Evolutionary conservation across 148 eudicot species (phyloP).

Genomic region (Camellia granthamiana): DNA sequence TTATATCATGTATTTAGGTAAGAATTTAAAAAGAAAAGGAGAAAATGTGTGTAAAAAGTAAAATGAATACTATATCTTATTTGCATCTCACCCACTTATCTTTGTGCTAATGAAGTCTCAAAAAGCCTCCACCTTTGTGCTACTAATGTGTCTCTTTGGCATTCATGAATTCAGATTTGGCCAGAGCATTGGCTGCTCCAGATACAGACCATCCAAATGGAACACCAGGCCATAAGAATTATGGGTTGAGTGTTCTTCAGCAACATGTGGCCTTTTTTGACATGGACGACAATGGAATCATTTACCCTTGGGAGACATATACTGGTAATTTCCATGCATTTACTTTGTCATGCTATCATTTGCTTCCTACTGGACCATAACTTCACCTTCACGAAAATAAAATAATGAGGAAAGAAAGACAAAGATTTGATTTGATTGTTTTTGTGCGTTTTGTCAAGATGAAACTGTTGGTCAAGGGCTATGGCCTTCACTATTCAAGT

Average conservation of each 20-base stretch:
- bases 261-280: slow-evolving; percentile 77
- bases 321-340: slow-evolving; percentile 31
- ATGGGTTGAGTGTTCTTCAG: slow-evolving; percentile 60
- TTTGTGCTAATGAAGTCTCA: neutral
- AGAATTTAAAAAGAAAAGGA: too few relatives aligned
- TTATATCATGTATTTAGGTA: too few relatives aligned
- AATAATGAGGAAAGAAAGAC: neutral
- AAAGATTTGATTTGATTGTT: neutral
- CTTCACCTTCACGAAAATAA: neutral
- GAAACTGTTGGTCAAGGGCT: neutral
- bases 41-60: too few relatives aligned
- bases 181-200: slow-evolving; percentile 56
- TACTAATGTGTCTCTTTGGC: neutral
- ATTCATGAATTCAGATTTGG: slow-evolving; percentile 19
- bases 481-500: neutral
- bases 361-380: neutral
- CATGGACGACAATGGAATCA: slow-evolving; percentile 56
- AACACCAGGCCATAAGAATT: slow-evolving; percentile 48
- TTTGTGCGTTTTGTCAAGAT: neutral
- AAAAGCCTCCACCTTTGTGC: neutral
- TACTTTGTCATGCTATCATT: neutral
- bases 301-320: slow-evolving; percentile 81
- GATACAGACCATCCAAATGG: slow-evolving; percentile 64
- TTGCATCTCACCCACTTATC: too few relatives aligned
- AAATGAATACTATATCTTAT: too few relatives aligned